Base-by-base conservation (phyloP, 2,329 filamentous ascomycete species). In the Sporothrix euskadiensis region DNA sequence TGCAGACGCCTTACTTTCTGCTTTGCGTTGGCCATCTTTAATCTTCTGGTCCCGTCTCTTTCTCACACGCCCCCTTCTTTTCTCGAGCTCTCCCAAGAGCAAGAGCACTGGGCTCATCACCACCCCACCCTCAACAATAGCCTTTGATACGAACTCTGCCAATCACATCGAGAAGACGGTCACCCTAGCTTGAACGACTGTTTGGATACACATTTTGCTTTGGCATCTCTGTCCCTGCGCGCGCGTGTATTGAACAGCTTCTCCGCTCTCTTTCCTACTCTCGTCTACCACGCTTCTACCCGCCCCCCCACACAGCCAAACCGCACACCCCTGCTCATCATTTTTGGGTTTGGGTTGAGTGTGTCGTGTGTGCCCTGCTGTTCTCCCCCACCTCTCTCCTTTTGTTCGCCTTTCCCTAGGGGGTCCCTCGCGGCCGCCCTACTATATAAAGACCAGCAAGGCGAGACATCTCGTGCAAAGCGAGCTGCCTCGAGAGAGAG, bases 401-500 rank as follows among this genome's bases (percentile, higher is more conserved):
- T 71, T 72, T 73, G 66, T 54, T 72, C 26, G 32, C 63, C 47
- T 71, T 22, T 22, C 19, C 4, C 69, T 39, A 22, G 66, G 59
- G 75, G 77, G 78, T 35, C 63, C 65, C 73, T 69, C 26, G 65
- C 30, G 73, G 65, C 71, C 63, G 57, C 49, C 73, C 74, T 83
- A 82, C 71, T 83, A 83, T 86, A 87, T 87, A 87, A 85, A 84
- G 83, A 63, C 65, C 16, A 16, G 81, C 83, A 81, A 83, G 83
- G 82, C 85, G 85, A 80, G 79, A 88, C 80, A 79, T 39, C 22
- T 41, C 22, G 22, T 68, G 41, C 65, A 32, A 57, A 61, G n/a
- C 22, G 10, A 88, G 6, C 26, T 88, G 87, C 84, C 86, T 79
- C 47, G 26, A 26, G 26, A 26, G 26, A 6, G 47, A 52, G n/a